A percentile compares a stretch with the other conserved stretches of the same genome.
These are phyloP conservation scores for Vitis riparia DNA, from an alignment of 164 flowering plant species.

Conservation along the genomic window DNA sequence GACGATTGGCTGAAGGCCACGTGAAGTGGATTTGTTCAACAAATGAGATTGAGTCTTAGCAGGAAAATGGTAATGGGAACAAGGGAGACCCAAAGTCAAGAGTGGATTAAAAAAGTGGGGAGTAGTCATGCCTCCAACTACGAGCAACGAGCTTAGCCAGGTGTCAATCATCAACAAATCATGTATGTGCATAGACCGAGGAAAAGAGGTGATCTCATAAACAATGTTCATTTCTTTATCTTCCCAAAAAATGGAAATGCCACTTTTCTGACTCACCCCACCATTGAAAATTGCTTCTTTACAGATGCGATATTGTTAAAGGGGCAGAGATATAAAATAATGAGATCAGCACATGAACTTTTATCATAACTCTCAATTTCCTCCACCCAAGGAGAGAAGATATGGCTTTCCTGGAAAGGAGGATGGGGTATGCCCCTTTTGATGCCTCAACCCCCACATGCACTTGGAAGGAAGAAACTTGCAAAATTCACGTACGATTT, in stretches of 20 bases:
- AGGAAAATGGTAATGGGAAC: conserved; percentile 9
- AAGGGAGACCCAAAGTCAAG: not conserved
- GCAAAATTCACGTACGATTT: not conserved
- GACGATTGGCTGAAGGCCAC: conserved; percentile 28
- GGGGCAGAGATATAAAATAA: not conserved
- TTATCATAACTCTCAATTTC: not conserved
- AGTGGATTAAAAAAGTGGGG: not conserved
- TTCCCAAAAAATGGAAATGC: conserved; percentile 12
- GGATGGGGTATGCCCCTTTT: conserved; percentile 8
- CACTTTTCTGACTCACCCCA: conserved; percentile 7
- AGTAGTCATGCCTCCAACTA: conserved; percentile 4
- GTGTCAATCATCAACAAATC: conserved; percentile 59
- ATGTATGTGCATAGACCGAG: conserved; percentile 23
- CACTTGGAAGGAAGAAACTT: not conserved
- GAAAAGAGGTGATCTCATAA: not conserved
- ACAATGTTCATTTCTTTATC: conserved; percentile 13
- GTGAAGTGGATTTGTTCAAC: conserved; percentile 22
- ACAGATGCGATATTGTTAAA: not conserved
- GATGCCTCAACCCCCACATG: conserved; percentile 12
- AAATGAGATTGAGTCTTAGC: conserved; percentile 31
- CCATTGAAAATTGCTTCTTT: not conserved
- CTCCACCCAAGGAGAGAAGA: conserved; percentile 9
- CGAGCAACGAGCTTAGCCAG: conserved; percentile 25
- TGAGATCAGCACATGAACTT: conserved; percentile 15
- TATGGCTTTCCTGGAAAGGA: not conserved